Conservation (phyloP, 2,329 filamentous ascomycete species). For the Pseudogymnoascus sp. region DNA sequence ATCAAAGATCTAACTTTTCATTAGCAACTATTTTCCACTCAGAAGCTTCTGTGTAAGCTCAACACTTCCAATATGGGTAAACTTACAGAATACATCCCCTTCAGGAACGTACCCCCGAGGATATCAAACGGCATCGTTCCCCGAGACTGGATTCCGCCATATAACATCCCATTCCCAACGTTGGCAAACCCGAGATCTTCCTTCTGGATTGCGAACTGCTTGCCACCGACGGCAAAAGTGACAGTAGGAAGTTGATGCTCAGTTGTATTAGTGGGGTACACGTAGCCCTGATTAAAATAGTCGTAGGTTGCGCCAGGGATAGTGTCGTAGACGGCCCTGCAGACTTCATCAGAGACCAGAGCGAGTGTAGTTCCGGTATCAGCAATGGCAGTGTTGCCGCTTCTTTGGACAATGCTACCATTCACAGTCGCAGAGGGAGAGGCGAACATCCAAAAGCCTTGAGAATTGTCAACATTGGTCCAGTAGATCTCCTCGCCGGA, state of each 20-base stretch:
- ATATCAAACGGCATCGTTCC: constrained; percentile 49
- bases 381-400: constrained; percentile 57
- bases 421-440: constrained; percentile 50
- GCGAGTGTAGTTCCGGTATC: constrained; percentile 66
- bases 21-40: constrained; percentile 10
- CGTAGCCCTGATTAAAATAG: constrained; percentile 49
- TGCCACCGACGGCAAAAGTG: constrained; percentile 54
- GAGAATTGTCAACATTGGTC: constrained; percentile 51
- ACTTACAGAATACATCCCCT: constrained; percentile 49
- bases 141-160: constrained; percentile 52
- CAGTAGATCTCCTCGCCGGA: constrained; percentile 49
- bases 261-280: constrained; percentile 48
- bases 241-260: constrained; percentile 49
- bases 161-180: constrained; percentile 43
- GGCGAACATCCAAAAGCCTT: constrained; percentile 61
- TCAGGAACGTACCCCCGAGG: constrained; percentile 50
- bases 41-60: too few relatives aligned
- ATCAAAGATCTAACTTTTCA: constrained; percentile 44
- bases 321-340: constrained; percentile 52
- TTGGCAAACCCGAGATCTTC: constrained; percentile 51
- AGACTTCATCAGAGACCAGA: constrained; percentile 53
- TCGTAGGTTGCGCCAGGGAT: constrained; percentile 56
- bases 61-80: neutral
- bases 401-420: constrained; percentile 41
- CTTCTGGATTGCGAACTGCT: constrained; percentile 48